Conservation (phyloP, 352 stramenopile species). For the Pilasporangium apinafurcum region DNA sequence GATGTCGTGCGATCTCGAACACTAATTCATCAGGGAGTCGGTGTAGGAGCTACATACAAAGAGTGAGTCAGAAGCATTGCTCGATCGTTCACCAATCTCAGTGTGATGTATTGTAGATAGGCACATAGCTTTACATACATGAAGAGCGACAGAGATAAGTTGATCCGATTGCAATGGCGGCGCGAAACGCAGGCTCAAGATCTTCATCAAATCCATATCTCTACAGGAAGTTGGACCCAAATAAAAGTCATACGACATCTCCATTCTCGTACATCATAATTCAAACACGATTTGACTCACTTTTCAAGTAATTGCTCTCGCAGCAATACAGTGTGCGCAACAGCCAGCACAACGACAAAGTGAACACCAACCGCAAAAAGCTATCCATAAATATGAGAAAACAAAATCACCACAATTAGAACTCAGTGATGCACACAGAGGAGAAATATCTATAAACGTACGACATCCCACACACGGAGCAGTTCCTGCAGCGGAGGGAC, state of each 20-base stretch:
- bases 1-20: conserved; percentile 83
- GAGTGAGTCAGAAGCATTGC: background rate
- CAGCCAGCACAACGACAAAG: conserved; percentile 87
- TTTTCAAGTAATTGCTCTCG: conserved; percentile 76
- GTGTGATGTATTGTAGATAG: conserved; percentile 1
- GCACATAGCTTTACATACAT: conserved; percentile 17
- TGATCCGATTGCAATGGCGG: conserved; percentile 77
- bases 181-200: conserved; percentile 77
- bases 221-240: conserved; percentile 13
- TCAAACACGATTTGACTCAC: conserved; percentile 16
- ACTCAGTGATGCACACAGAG: background rate
- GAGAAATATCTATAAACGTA: conserved; percentile 18
- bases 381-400: conserved; percentile 13
- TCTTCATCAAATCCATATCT: conserved; percentile 87
- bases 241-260: background rate
- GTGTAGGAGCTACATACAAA: conserved; percentile 54
- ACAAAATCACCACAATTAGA: background rate
- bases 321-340: conserved; percentile 85
- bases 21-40: conserved; percentile 81
- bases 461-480: conserved; percentile 88
- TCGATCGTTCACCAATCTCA: too few relatives aligned
- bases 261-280: too few relatives aligned
- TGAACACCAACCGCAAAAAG: conserved; percentile 89
- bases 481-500: conserved; percentile 85
- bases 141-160: conserved; percentile 79